Conservation (phyloP, 2,329 filamentous ascomycete genomes). For the Neopestalotiopsis rosae region DNA sequence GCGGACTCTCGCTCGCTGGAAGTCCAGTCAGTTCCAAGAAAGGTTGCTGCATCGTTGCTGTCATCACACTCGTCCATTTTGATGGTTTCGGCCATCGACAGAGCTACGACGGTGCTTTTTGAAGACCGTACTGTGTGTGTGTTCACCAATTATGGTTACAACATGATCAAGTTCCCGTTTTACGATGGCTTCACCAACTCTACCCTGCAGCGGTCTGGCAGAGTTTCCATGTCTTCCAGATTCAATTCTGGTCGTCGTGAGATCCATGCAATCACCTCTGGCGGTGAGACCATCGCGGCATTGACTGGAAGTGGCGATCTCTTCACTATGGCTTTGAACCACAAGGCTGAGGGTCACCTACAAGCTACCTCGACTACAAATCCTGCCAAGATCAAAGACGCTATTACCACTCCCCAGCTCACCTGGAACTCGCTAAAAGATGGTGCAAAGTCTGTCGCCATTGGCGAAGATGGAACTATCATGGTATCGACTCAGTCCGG, state of each 20-base stretch:
- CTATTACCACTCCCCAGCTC: conserved; percentile 77
- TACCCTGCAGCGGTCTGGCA: conserved; percentile 59
- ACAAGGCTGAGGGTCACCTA: conserved; percentile 66
- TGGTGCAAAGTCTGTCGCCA: conserved; percentile 83
- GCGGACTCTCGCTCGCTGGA: conserved; percentile 92
- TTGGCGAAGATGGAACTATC: conserved; percentile 92
- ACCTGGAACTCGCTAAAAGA: conserved; percentile 91
- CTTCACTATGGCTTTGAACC: conserved; percentile 81
- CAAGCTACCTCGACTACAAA: conserved; percentile 82
- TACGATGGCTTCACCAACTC: conserved; percentile 73
- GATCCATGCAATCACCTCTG: conserved; percentile 79
- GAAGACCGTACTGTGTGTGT: conserved; percentile 90
- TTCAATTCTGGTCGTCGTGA: conserved; percentile 69
- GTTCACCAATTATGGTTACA: conserved; percentile 95
- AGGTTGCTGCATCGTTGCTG: conserved; percentile 86
- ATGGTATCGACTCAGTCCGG: conserved; percentile 93
- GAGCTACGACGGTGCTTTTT: conserved; percentile 83
- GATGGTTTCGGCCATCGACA: conserved; percentile 87
- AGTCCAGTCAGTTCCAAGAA: conserved; percentile 80
- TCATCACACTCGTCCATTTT: conserved; percentile 68
- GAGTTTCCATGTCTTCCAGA: conserved; percentile 68
- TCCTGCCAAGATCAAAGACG: conserved; percentile 85
- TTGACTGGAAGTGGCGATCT: conserved; percentile 85
- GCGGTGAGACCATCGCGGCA: conserved; percentile 90
- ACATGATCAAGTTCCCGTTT: conserved; percentile 83